A percentile compares a stretch with the other conserved stretches of the same genome.
Evolutionary conservation across 176 grass and related monocot genomes (phyloP).

Genomic region (Cocos nucifera): DNA sequence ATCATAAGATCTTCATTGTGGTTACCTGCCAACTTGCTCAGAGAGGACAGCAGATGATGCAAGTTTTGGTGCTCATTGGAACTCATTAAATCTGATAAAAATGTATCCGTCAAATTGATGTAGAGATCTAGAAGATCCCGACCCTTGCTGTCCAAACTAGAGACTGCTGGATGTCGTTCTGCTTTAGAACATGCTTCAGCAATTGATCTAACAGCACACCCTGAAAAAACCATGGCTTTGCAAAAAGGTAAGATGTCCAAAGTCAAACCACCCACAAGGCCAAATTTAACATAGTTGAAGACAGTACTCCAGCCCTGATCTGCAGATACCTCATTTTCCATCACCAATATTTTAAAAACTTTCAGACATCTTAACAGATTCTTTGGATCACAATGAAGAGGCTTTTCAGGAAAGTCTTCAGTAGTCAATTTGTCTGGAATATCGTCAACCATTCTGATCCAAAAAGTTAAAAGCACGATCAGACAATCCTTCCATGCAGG

Average conservation of each 20-base stretch:
- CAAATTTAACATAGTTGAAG: conserved; percentile 48
- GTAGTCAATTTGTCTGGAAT: conserved; percentile 30
- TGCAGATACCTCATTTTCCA: conserved; percentile 54
- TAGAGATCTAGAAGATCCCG: conserved; percentile 65
- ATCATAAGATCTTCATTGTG: conserved; percentile 48
- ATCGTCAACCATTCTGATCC: conserved; percentile 66
- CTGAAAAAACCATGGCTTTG: conserved; percentile 76
- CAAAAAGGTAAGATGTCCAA: conserved; percentile 47
- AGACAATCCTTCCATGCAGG: conserved; percentile 65
- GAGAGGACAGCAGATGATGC: conserved; percentile 57
- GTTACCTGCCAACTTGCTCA: conserved; percentile 51
- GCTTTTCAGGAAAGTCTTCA: conserved; percentile 28
- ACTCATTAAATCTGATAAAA: conserved; percentile 40
- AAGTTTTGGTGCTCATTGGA: conserved; percentile 30
- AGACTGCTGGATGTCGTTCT: conserved; percentile 27
- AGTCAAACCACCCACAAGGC: conserved; percentile 39
- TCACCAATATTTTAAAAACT: conserved; percentile 50
- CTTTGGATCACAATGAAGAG: conserved; percentile 25
- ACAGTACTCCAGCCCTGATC: conserved; percentile 72
- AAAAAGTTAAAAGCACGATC: conserved; percentile 47
- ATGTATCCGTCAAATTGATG: conserved; percentile 28
- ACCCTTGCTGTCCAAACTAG: conserved; percentile 21
- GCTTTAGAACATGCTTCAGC: conserved; percentile 51
- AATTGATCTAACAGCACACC: conserved; percentile 56
- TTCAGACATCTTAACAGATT: conserved; percentile 49